Percentiles rank a stretch among this genome's conserved stretches.
phyloP scores from a whole-genome alignment of 1,284 basidiomycete species.

The Cryptococcus sp. region DNA sequence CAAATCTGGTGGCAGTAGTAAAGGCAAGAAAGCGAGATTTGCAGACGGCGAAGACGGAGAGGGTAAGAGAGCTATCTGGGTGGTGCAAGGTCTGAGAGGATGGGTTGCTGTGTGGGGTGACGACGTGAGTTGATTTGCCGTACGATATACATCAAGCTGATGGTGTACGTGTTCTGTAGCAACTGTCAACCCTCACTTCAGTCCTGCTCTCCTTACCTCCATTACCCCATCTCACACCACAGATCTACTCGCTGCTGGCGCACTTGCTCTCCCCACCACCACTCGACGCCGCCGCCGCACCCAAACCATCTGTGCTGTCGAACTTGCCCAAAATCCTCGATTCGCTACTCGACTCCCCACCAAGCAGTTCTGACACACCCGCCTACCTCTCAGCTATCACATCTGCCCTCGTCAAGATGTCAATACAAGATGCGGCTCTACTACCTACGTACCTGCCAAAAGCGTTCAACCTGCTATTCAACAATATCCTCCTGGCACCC shows the following conservation, averaged over 20 bases:
- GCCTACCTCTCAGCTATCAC: slow-evolving; percentile 63
- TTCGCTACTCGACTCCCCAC: slow-evolving; percentile 72
- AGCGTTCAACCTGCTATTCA: slow-evolving; percentile 77
- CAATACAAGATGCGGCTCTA: slow-evolving; percentile 42
- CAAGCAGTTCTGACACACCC: slow-evolving; percentile 59
- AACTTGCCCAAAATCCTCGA: slow-evolving; percentile 68
- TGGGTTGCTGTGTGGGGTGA: slow-evolving; percentile 65
- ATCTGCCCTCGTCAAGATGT: slow-evolving; percentile 48
- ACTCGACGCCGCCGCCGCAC: slow-evolving; percentile 27
- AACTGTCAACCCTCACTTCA: slow-evolving; percentile 67
- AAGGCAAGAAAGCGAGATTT: slow-evolving; percentile 67
- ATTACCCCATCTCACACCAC: slow-evolving; percentile 79
- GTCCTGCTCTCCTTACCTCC: slow-evolving; percentile 75
- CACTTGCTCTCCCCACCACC: slow-evolving; percentile 64
- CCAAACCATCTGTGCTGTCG: slow-evolving; percentile 43
- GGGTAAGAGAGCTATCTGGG: slow-evolving; percentile 72
- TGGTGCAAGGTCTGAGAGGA: slow-evolving; percentile 67
- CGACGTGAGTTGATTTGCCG: slow-evolving; percentile 55
- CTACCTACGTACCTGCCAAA: slow-evolving; percentile 59
- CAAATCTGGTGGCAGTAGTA: slow-evolving; percentile 55
- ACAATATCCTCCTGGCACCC: slow-evolving; percentile 58
- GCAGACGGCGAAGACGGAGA: slow-evolving; percentile 57
- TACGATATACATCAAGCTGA: neutral
- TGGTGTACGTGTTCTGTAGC: slow-evolving; percentile 55
- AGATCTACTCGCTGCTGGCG: slow-evolving; percentile 75